Evolutionary conservation across 2,329 filamentous ascomycete genomes (phyloP).

Genomic region (Cylindrodendrum hubeiense): DNA sequence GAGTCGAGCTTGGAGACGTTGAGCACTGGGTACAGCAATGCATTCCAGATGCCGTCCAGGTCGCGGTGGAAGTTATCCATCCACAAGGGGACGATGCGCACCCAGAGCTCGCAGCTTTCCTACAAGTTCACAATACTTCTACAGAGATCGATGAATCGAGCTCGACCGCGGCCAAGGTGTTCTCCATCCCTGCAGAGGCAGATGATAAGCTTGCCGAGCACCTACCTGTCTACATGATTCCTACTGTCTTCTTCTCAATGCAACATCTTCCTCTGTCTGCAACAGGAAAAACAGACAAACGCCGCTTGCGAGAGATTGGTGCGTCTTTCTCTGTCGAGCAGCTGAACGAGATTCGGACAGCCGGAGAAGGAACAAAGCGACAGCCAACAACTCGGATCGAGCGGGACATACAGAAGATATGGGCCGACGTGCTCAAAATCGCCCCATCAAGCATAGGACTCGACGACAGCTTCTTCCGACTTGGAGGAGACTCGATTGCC

Average conservation of each 20-base stretch:
- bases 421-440: constrained; percentile 52
- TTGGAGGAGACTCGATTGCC: constrained; percentile 63
- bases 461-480: constrained; percentile 62
- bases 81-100: constrained; percentile 5
- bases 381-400: constrained; percentile 25
- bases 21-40: constrained; percentile 5
- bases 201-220: constrained; percentile 4
- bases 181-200: neutral
- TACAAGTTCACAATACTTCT: neutral
- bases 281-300: constrained; percentile 33
- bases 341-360: constrained; percentile 50
- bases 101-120: constrained; percentile 7
- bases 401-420: constrained; percentile 49
- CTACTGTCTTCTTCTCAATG: constrained; percentile 28
- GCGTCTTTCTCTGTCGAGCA: constrained; percentile 41
- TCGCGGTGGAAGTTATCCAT: constrained; percentile 24
- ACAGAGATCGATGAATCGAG: neutral
- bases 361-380: neutral
- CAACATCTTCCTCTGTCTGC: constrained; percentile 25
- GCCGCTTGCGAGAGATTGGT: constrained; percentile 20
- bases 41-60: constrained; percentile 9
- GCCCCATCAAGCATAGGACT: constrained; percentile 50
- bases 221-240: constrained; percentile 38
- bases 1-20: constrained; percentile 59
- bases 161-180: neutral